Evolutionary conservation across 805 yeast genomes (phyloP), one percentile per base, ranked within the genome.

Genomic region (Candida ovalis): DNA sequence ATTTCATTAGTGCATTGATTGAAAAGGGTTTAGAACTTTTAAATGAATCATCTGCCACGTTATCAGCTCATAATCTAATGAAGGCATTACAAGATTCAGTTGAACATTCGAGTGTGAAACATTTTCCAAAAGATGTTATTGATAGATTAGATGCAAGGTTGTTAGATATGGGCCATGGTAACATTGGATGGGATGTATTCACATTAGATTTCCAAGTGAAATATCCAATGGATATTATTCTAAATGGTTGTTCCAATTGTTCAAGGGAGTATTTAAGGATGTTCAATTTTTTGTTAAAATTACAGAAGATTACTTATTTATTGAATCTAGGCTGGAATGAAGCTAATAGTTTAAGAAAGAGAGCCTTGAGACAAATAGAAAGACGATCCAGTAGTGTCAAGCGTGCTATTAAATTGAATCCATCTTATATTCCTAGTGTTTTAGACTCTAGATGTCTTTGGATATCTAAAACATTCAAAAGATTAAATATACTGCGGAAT

Each of bases 161-260:
- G 21, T 71, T 91, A 43, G 89, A 86, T 49, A 68, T 85, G 43
- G 83, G 83, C 3, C 88, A 84, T 55, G 85, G 88, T 0, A 82
- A 51, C 25, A 67, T 80, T 44, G 97, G 96, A 0, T 91, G 97
- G 97, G 96, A 91, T 61, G 89, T 87, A 2, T 91, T 92, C 63
- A 88, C 97, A 0, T 69, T 91, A 33, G 97, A 90, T 60, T 94
- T 87, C 63, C 71, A 77, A 46, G 62, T 78, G 4, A 65, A 61
- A 18, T 55, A 71, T 13, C 86, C 86, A 0, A 62, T 86, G 39
- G 72, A 80, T 8, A 70, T 76, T 24, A 74, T 86, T 3, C 70
- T 92, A 17, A 69, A 83, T 35, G 72, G 62, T 19, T 5, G 19
- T n/a, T 35, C 38, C 5, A 68, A 72, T 23, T 68, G 73, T 18